These are phyloP conservation scores for Coemansia sp. DNA, from an alignment of 192 early-diverging fungal genomes.

Conservation along the genomic window DNA sequence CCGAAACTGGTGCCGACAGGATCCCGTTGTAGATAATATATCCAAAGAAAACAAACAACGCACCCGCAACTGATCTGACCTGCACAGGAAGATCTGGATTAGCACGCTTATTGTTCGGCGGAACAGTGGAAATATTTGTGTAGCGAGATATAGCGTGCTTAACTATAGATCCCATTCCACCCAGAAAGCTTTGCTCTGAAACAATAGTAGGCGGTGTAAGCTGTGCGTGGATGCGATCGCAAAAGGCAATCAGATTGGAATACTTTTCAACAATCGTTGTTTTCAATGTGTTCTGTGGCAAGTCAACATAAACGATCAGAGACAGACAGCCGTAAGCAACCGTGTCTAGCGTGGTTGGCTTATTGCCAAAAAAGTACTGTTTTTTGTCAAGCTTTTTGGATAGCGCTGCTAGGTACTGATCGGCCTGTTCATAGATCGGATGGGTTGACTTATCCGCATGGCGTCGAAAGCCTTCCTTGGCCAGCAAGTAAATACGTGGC, in stretches of 20 bases:
- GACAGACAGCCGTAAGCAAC: constrained; percentile 82
- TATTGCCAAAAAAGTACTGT: constrained; percentile 81
- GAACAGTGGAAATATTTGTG: not conserved
- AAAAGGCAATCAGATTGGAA: constrained; percentile 30
- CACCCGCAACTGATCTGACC: constrained; percentile 19
- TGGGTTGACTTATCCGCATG: constrained; percentile 44
- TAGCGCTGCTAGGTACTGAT: constrained; percentile 66
- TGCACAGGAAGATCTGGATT: constrained; percentile 23
- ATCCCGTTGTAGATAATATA: constrained; percentile 44
- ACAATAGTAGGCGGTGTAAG: constrained; percentile 19
- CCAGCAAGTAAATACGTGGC: constrained; percentile 31
- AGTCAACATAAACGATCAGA: constrained; percentile 71
- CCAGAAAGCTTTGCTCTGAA: constrained; percentile 18
- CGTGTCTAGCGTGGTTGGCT: constrained; percentile 75
- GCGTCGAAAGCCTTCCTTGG: constrained; percentile 50
- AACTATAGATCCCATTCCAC: constrained; percentile 13
- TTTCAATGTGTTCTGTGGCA: constrained; percentile 57
- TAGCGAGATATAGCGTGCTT: constrained; percentile 21
- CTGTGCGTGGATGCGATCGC: constrained; percentile 35
- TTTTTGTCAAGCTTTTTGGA: constrained; percentile 72
- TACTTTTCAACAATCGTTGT: constrained; percentile 16
- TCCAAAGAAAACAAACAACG: constrained; percentile 33
- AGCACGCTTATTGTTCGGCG: not conserved
- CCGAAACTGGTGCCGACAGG: constrained; percentile 12
- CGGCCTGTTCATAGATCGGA: constrained; percentile 71